A percentile compares a stretch with the other conserved stretches of the same genome.
Evolutionary conservation across 2,329 filamentous ascomycete genomes (phyloP).

Genomic region (Microcera coccophila): DNA sequence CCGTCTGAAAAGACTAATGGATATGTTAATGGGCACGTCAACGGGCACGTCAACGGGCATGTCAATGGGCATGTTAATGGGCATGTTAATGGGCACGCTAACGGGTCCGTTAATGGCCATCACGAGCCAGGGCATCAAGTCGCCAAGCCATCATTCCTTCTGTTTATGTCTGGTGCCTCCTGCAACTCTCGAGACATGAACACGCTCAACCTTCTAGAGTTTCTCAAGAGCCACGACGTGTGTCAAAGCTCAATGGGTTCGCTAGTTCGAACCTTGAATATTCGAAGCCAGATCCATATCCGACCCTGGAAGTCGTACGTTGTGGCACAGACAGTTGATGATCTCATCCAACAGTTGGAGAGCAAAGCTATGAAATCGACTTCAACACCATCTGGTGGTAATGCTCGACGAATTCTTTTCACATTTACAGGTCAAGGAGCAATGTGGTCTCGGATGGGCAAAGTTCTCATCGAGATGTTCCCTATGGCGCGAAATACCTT

Average conservation of each 20-base stretch:
- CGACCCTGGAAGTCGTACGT: constrained; percentile 21
- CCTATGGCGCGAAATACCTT: constrained; percentile 20
- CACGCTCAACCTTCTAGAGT: constrained; percentile 11
- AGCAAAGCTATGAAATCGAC: constrained; percentile 18
- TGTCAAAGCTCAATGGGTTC: constrained; percentile 12
- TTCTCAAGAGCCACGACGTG: constrained; percentile 13
- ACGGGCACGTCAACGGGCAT: constrained; percentile 14
- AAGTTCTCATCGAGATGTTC: constrained; percentile 18
- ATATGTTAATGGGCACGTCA: constrained; percentile 10
- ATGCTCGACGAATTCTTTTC: constrained; percentile 9
- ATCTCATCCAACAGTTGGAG: constrained; percentile 16
- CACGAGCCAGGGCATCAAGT: constrained; percentile 1
- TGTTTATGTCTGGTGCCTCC: constrained; percentile 19
- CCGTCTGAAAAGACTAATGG: constrained; percentile 5
- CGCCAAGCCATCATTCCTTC: constrained; percentile 8
- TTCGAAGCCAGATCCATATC: constrained; percentile 18
- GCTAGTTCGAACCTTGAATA: constrained; percentile 17
- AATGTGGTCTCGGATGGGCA: constrained; percentile 32
- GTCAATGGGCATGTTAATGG: too few species aligned
- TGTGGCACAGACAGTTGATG: constrained; percentile 17
- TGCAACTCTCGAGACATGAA: constrained; percentile 16
- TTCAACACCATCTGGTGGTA: constrained; percentile 2
- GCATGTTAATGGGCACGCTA: not conserved
- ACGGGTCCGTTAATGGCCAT: constrained; percentile 8
- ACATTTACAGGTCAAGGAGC: constrained; percentile 36